Conservation (phyloP, 441 rosid species). For the Biscutella laevigata region DNA sequence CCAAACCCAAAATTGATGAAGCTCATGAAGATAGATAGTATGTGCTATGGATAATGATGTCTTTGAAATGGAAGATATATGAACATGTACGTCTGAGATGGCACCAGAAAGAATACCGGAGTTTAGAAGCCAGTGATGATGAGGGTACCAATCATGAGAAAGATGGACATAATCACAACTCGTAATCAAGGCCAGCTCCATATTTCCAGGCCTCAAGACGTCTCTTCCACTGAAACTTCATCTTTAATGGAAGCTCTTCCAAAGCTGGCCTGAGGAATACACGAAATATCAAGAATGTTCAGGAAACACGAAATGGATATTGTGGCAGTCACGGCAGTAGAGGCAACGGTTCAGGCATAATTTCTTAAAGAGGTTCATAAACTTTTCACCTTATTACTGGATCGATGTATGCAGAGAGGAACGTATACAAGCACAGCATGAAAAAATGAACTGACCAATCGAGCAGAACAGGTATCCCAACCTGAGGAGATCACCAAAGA, state of each 20-base stretch:
- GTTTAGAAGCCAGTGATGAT: not conserved
- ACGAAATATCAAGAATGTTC: constrained; percentile 2
- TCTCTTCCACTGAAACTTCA: constrained; percentile 58
- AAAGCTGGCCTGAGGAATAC: constrained; percentile 42
- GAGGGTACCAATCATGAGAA: not conserved
- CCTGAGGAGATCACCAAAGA: constrained; percentile 37
- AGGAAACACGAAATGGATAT: not conserved
- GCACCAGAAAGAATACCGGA: not conserved
- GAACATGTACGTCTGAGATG: not conserved
- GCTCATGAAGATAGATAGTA: not conserved
- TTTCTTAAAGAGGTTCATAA: not conserved
- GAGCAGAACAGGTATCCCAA: constrained; percentile 64
- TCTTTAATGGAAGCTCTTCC: constrained; percentile 39
- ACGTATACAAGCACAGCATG: constrained; percentile 76
- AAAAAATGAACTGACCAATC: constrained; percentile 83
- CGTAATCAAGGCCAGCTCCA: constrained; percentile 79
- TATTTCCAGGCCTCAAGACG: constrained; percentile 86
- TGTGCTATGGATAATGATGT: not conserved
- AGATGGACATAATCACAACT: constrained; percentile 36
- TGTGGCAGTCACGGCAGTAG: not conserved
- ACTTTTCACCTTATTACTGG: constrained; percentile 58
- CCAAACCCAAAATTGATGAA: not conserved
- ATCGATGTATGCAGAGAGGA: constrained; percentile 66
- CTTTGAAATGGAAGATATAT: not conserved
- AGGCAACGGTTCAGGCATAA: not conserved